phyloP scores from a whole-genome alignment of 768 basidiomycete genomes.

The Panellus pusillus region DNA sequence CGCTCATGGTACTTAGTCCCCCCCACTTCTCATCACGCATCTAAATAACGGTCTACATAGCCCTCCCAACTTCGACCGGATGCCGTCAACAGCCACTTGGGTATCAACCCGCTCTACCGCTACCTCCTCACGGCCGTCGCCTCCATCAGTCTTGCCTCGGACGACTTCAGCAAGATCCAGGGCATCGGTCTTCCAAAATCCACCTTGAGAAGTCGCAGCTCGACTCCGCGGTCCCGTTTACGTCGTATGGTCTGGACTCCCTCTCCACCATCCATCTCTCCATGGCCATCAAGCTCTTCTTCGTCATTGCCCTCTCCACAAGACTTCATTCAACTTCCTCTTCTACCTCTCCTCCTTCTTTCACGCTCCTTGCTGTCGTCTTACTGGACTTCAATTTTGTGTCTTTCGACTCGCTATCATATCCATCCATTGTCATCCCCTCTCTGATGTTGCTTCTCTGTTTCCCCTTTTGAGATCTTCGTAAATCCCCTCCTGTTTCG shows the following conservation, averaged over 20 bases:
- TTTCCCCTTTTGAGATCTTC: too few species aligned
- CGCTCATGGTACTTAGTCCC: too few species aligned
- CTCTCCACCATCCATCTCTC: neutral
- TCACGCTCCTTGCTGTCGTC: too few species aligned
- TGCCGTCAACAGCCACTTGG: neutral
- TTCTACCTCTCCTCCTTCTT: too few species aligned
- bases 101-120: neutral
- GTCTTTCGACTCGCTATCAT: too few species aligned
- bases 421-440: too few species aligned
- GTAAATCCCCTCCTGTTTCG: too few species aligned
- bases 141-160: neutral
- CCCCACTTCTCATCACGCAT: too few species aligned
- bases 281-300: neutral
- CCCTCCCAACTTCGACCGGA: slow-evolving; percentile 4
- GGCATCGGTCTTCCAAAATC: neutral
- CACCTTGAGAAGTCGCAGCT: neutral
- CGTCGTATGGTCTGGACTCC: slow-evolving; percentile 24
- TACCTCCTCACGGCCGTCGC: neutral
- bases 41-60: too few species aligned
- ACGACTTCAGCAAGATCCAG: neutral
- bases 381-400: too few species aligned
- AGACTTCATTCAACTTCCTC: too few species aligned
- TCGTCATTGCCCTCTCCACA: slow-evolving; percentile 1
- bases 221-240: slow-evolving; percentile 35
- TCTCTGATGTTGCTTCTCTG: too few species aligned